These are phyloP conservation scores for Biscutella laevigata DNA, from an alignment of 441 rosid genomes.

Conservation along the genomic window DNA sequence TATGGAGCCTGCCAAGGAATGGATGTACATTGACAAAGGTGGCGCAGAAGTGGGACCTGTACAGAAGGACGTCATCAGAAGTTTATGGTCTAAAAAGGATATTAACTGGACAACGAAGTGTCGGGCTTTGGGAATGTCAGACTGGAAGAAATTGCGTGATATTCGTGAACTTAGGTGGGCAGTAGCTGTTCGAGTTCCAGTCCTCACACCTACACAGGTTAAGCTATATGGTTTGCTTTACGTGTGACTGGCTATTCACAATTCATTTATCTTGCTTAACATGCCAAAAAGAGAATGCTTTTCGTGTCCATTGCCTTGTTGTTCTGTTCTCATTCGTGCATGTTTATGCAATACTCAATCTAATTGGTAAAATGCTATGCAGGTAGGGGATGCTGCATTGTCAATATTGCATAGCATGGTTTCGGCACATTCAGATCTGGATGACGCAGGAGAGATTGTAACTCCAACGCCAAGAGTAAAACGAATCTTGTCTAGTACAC, in stretches of 20 bases:
- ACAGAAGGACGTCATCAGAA: conserved; percentile 94
- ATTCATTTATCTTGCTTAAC: conserved; percentile 7
- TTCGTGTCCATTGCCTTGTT: conserved; percentile 5
- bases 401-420: conserved; percentile 96
- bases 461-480: conserved; percentile 99
- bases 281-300: not conserved
- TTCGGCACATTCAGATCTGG: conserved; percentile 96
- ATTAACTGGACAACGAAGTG: conserved; percentile 92
- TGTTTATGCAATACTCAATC: conserved; percentile 18
- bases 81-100: conserved; percentile 89
- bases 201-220: conserved; percentile 93
- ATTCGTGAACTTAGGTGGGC: conserved; percentile 99
- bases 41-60: conserved; percentile 87
- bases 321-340: conserved; percentile 5
- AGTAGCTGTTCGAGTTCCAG: conserved; percentile 85
- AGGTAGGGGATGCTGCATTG: conserved; percentile 98
- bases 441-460: conserved; percentile 99
- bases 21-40: conserved; percentile 80
- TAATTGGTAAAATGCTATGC: conserved; percentile 24
- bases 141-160: conserved; percentile 95
- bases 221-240: conserved; percentile 20
- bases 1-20: conserved; percentile 99
- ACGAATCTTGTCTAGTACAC: conserved; percentile 84
- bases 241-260: not conserved
- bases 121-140: conserved; percentile 94